phyloP scores from a whole-genome alignment of 768 basidiomycete species.

The Mycena rosella region DNA sequence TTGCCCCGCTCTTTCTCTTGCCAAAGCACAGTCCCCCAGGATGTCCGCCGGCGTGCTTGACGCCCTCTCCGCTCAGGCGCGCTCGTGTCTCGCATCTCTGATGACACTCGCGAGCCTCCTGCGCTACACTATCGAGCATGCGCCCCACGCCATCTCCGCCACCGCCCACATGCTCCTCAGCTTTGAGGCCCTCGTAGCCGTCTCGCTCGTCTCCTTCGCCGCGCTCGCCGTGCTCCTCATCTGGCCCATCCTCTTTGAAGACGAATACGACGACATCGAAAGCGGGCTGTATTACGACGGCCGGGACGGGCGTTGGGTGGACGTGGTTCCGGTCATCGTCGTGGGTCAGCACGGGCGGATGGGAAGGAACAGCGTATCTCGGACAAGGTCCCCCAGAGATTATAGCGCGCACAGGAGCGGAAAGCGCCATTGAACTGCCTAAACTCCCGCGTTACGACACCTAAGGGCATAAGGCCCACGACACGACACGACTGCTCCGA shows the following conservation, averaged over 20 bases:
- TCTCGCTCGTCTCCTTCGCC: background rate
- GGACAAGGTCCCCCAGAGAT: too few species aligned
- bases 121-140: background rate
- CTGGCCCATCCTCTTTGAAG: constrained; percentile 8
- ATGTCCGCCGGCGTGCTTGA: constrained; percentile 11
- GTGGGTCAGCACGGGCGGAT: constrained; percentile 4
- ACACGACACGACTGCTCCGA: too few species aligned
- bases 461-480: too few species aligned
- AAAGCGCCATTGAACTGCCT: too few species aligned
- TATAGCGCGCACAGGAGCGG: too few species aligned
- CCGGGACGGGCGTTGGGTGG: constrained; percentile 9
- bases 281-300: constrained; percentile 13
- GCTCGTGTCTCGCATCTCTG: constrained; percentile 8
- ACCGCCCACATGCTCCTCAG: background rate
- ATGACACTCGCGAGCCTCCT: background rate
- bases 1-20: background rate
- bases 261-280: constrained; percentile 25
- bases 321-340: constrained; percentile 16
- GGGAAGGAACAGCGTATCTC: too few species aligned
- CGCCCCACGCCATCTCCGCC: background rate
- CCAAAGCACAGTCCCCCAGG: background rate
- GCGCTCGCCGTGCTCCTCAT: background rate
- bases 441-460: too few species aligned
- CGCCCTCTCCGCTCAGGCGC: background rate
- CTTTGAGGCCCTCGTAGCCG: background rate